Evolutionary conservation across 2,329 filamentous ascomycete species (phyloP).

Genomic region (Colletotrichum sp.): DNA sequence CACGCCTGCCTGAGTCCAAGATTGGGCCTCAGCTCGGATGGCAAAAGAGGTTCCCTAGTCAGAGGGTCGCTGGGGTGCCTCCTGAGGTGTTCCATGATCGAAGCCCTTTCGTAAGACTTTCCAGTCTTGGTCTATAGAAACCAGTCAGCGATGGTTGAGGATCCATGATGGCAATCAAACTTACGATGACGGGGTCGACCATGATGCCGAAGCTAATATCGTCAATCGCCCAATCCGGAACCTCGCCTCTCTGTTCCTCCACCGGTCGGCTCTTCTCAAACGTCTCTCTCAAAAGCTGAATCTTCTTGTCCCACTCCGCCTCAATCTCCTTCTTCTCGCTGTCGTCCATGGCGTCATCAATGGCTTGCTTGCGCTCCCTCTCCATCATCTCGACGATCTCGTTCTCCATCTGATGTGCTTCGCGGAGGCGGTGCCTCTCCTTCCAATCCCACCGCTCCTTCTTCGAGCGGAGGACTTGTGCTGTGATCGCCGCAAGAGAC

Average conservation of each 20-base stretch:
- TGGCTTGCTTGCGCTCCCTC: constrained; percentile 46
- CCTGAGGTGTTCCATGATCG: constrained; percentile 85
- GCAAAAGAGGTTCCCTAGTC: constrained; percentile 75
- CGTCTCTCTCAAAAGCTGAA: constrained; percentile 44
- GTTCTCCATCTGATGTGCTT: constrained; percentile 55
- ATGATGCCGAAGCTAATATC: constrained; percentile 78
- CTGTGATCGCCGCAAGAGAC: constrained; percentile 73
- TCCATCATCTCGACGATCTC: constrained; percentile 37
- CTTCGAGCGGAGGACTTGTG: constrained; percentile 79
- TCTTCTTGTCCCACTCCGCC: constrained; percentile 53
- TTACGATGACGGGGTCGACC: constrained; percentile 69
- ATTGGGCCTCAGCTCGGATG: constrained; percentile 79
- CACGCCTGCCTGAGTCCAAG: constrained; percentile 81
- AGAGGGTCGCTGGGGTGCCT: constrained; percentile 79
- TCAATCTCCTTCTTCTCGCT: constrained; percentile 53
- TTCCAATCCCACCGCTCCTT: constrained; percentile 83
- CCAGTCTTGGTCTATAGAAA: constrained; percentile 74
- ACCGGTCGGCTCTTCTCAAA: constrained; percentile 57
- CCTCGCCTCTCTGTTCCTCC: constrained; percentile 56
- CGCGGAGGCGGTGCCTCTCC: constrained; percentile 66
- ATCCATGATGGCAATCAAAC: constrained; percentile 23
- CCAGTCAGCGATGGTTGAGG: constrained; percentile 9
- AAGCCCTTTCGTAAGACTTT: constrained; percentile 86
- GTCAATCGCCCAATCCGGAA: constrained; percentile 80
- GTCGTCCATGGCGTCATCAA: constrained; percentile 45